Percentiles rank a stretch among this genome's conserved stretches.
Conservation (phyloP, 208 protist genomes). For the Naegleria fowleri region DNA sequence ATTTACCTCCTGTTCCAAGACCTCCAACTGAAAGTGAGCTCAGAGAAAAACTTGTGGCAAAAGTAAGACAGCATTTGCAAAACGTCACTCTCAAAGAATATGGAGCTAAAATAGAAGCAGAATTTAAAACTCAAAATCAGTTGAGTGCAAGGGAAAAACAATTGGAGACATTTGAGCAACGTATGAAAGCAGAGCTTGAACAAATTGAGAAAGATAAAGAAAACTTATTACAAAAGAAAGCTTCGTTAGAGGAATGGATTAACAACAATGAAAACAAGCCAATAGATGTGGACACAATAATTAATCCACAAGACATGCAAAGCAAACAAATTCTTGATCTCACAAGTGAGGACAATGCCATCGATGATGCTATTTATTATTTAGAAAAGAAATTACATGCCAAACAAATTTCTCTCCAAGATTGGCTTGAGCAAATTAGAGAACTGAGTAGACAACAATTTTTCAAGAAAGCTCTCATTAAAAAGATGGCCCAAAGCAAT, state of each 20-base stretch:
- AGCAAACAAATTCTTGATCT: slow-evolving; percentile 21
- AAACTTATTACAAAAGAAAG: not conserved
- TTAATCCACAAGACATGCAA: not conserved
- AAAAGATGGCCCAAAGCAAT: not conserved
- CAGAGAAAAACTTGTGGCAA: not conserved
- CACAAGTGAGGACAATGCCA: not conserved
- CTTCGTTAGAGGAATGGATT: not conserved
- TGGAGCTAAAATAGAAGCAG: not conserved
- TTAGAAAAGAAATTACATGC: not conserved
- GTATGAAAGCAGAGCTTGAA: not conserved
- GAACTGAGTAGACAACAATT: slow-evolving; percentile 15
- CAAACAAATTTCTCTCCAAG: not conserved
- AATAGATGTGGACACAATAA: not conserved
- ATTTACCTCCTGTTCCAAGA: not conserved
- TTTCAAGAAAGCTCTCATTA: slow-evolving; percentile 11
- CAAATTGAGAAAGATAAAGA: not conserved
- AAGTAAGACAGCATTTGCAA: not conserved
- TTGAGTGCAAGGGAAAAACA: slow-evolving; percentile 3
- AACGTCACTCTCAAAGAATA: not conserved
- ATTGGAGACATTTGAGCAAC: not conserved
- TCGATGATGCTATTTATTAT: slow-evolving; percentile 14
- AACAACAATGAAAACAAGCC: not conserved
- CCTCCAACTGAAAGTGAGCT: not conserved
- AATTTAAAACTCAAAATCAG: not conserved
- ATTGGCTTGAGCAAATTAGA: not conserved